Evolutionary conservation across 1,139 yeast species (phyloP).

Genomic region (Geotrichum candidum): DNA sequence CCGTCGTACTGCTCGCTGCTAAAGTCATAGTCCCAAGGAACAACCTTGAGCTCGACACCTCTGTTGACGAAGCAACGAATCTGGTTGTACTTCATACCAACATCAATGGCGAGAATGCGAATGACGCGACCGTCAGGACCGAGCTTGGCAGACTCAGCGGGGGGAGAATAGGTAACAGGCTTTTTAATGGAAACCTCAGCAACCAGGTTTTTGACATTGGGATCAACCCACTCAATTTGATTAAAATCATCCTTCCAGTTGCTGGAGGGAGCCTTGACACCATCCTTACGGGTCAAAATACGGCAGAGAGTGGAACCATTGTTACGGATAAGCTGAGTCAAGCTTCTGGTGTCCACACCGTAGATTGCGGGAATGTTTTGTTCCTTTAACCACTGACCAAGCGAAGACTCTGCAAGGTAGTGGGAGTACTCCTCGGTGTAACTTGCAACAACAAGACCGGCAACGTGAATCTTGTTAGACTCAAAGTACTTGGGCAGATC

Average conservation of each 20-base stretch:
- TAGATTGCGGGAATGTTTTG: conserved; percentile 93
- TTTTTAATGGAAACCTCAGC: conserved; percentile 78
- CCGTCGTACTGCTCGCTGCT: conserved; percentile 77
- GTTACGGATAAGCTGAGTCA: conserved; percentile 88
- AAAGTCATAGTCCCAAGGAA: conserved; percentile 92
- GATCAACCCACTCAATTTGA: conserved; percentile 86
- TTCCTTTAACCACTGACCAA: conserved; percentile 89
- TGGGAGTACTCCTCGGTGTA: conserved; percentile 96
- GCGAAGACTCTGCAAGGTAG: conserved; percentile 82
- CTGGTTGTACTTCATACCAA: conserved; percentile 97
- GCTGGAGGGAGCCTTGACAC: conserved; percentile 39
- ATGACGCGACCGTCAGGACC: conserved; percentile 70
- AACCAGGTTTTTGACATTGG: conserved; percentile 85
- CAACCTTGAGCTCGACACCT: conserved; percentile 93
- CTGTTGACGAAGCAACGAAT: conserved; percentile 93
- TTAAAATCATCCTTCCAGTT: conserved; percentile 63
- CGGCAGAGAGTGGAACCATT: conserved; percentile 93
- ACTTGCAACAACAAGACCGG: conserved; percentile 95
- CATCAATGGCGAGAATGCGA: conserved; percentile 87
- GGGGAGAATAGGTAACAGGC: conserved; percentile 68
- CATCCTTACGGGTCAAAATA: conserved; percentile 53
- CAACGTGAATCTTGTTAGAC: conserved; percentile 84
- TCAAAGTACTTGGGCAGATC: conserved; percentile 88
- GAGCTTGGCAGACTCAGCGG: conserved; percentile 45
- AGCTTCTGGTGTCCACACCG: conserved; percentile 94